Percentiles rank a stretch among this genome's conserved stretches.
These are phyloP conservation scores for Stachybotrys elegans DNA, from an alignment of 2,329 filamentous ascomycete genomes.

Conservation along the genomic window DNA sequence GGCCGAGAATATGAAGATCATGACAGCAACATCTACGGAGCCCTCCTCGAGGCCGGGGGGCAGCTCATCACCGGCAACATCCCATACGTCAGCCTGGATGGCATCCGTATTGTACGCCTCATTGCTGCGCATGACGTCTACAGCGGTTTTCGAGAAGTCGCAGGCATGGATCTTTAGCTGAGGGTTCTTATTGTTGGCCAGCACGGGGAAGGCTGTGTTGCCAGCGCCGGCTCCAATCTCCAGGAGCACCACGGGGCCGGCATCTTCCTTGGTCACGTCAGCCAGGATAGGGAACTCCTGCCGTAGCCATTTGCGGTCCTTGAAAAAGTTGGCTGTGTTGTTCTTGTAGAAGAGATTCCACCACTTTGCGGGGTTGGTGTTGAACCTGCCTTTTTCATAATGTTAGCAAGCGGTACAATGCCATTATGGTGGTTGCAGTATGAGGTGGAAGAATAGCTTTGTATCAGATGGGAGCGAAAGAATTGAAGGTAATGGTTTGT, in stretches of 20 bases:
- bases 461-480: constrained; percentile 76
- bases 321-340: constrained; percentile 97
- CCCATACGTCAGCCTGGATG: constrained; percentile 93
- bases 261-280: constrained; percentile 64
- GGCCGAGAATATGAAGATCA: constrained; percentile 98
- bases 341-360: constrained; percentile 99
- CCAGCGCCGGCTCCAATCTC: constrained; percentile 95
- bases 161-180: constrained; percentile 83
- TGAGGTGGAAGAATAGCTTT: too few species aligned
- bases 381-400: constrained; percentile 64
- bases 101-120: constrained; percentile 66
- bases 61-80: constrained; percentile 67
- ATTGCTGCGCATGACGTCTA: constrained; percentile 83
- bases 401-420: constrained; percentile 32
- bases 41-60: constrained; percentile 72
- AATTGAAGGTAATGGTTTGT: constrained; percentile 52
- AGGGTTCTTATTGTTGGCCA: constrained; percentile 78
- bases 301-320: constrained; percentile 93
- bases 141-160: constrained; percentile 92
- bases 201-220: constrained; percentile 90
- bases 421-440: too few species aligned
- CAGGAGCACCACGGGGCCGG: constrained; percentile 66
- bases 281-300: constrained; percentile 92
- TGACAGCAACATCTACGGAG: constrained; percentile 85
- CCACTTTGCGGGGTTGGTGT: constrained; percentile 86